phyloP scores from a whole-genome alignment of 1,284 basidiomycete species.

The Earliella scabrosa region DNA sequence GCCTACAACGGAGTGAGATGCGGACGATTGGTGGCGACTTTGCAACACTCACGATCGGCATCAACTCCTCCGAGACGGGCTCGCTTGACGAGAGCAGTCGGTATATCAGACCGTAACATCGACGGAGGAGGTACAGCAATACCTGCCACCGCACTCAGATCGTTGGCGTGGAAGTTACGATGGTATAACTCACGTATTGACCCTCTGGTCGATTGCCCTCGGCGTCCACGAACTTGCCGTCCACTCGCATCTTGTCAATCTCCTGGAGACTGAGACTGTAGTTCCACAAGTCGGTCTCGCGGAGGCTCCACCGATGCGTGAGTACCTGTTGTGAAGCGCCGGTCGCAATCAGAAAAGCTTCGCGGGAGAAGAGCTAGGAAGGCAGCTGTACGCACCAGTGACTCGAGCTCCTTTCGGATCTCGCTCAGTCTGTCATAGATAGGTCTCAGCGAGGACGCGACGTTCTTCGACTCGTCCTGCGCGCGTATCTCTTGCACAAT shows the following conservation, averaged over 20 bases:
- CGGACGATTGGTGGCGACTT: constrained; percentile 4
- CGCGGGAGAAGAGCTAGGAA: neutral
- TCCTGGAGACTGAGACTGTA: constrained; percentile 95
- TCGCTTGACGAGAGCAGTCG: constrained; percentile 95
- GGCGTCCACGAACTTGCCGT: constrained; percentile 96
- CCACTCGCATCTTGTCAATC: constrained; percentile 95
- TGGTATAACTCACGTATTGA: constrained; percentile 75
- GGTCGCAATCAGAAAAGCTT: neutral
- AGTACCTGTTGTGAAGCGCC: constrained; percentile 44
- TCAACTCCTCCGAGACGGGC: constrained; percentile 97
- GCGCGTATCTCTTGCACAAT: constrained; percentile 96
- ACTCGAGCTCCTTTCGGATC: constrained; percentile 87
- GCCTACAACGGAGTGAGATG: constrained; percentile 53
- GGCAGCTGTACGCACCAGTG: constrained; percentile 61
- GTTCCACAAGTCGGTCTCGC: constrained; percentile 96
- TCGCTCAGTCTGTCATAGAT: constrained; percentile 93
- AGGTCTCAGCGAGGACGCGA: constrained; percentile 87
- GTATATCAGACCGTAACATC: constrained; percentile 98
- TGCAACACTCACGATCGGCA: constrained; percentile 90
- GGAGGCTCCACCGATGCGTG: constrained; percentile 96
- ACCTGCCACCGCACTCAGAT: constrained; percentile 60
- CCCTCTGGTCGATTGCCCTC: constrained; percentile 91
- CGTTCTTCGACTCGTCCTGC: constrained; percentile 90
- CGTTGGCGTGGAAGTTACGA: neutral
- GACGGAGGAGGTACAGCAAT: constrained; percentile 87